Conservation (phyloP, 2,329 filamentous ascomycete species). For the Ophiostoma ulmi region DNA sequence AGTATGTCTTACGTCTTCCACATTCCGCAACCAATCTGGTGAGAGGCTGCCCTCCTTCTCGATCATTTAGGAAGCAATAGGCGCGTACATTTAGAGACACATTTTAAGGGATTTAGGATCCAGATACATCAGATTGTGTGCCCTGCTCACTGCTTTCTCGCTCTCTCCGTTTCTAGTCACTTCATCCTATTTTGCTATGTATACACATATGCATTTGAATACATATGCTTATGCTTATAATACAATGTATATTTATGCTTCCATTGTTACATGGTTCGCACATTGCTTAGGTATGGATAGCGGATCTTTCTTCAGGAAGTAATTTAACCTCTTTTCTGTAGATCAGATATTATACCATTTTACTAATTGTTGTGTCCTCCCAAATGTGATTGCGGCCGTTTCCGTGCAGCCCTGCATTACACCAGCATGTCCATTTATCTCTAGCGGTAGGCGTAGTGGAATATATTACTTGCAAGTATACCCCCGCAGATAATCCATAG, state of each 20-base stretch:
- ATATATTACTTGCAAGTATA: background rate
- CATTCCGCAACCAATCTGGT: background rate
- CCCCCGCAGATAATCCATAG: background rate
- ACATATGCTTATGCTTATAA: background rate
- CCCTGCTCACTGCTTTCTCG: background rate
- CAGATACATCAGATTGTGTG: background rate
- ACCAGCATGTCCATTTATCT: background rate
- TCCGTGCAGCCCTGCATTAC: background rate
- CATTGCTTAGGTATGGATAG: no score
- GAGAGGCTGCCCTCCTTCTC: background rate
- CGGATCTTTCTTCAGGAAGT: no score
- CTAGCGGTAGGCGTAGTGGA: background rate
- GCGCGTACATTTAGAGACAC: background rate
- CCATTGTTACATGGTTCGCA: no score
- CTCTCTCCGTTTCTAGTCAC: background rate
- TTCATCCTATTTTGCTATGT: background rate
- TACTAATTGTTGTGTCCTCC: background rate
- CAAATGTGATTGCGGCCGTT: background rate
- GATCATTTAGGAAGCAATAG: constrained; percentile 5
- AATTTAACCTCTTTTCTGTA: no score
- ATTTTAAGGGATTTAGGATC: background rate
- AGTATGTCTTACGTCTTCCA: background rate
- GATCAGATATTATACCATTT: background rate
- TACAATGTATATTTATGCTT: no score
- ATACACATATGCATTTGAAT: background rate